Conservation (phyloP, 2,329 filamentous ascomycete species). For the Xylaria hypoxylon region DNA sequence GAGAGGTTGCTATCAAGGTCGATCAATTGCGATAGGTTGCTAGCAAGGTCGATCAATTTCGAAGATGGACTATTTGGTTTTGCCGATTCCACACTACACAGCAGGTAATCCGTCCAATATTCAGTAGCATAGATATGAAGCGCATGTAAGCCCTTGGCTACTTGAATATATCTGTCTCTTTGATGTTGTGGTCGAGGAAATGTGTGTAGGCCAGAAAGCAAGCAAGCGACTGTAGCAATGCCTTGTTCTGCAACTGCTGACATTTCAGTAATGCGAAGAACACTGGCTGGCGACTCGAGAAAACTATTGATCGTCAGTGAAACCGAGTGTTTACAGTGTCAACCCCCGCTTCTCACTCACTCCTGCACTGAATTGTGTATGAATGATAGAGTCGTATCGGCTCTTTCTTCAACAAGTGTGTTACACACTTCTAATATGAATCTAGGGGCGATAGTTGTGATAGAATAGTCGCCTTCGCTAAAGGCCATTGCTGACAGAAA, state of each 20-base stretch:
- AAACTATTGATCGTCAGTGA: not conserved
- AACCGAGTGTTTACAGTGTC: too few relatives aligned
- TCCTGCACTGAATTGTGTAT: constrained; percentile 19
- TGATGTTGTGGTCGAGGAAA: not conserved
- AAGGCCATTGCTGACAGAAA: constrained; percentile 21
- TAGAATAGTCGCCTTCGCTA: constrained; percentile 3
- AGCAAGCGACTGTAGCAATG: constrained; percentile 5
- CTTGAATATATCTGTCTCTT: not conserved
- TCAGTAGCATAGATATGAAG: constrained; percentile 21
- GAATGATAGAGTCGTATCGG: constrained; percentile 15
- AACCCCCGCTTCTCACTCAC: not conserved
- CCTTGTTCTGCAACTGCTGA: constrained; percentile 8
- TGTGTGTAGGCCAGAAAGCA: constrained; percentile 4
- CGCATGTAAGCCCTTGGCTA: constrained; percentile 15
- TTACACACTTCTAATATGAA: constrained; percentile 12
- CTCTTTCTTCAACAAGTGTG: constrained; percentile 6
- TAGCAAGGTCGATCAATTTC: not conserved
- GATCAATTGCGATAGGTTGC: not conserved
- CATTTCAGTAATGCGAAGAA: not conserved
- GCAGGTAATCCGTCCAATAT: constrained; percentile 12
- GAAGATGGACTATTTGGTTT: not conserved
- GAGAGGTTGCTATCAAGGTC: not conserved
- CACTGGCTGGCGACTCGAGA: constrained; percentile 9
- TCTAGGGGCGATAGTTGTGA: not conserved
- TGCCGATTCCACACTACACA: not conserved